Percentiles rank a stretch among this genome's conserved stretches.
phyloP scores from a whole-genome alignment of 2,329 filamentous ascomycete species.

The Aureobasidium zeae region DNA sequence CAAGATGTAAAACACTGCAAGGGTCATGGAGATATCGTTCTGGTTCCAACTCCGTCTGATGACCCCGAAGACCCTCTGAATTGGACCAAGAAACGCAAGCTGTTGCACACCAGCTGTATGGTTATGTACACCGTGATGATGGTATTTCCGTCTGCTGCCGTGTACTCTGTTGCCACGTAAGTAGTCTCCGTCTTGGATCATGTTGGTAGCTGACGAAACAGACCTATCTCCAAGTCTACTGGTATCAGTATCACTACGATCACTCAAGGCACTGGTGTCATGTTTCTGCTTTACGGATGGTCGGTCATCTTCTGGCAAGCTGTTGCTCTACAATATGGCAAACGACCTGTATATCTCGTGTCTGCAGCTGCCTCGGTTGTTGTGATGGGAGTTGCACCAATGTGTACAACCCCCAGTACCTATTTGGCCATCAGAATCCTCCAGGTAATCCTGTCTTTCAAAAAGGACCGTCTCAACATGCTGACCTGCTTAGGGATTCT shows the following conservation, averaged over 20 bases:
- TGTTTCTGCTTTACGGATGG: conserved; percentile 38
- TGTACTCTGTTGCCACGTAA: conserved; percentile 28
- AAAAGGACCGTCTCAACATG: neutral
- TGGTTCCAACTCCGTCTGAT: conserved; percentile 35
- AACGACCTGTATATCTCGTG: conserved; percentile 23
- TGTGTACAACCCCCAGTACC: conserved; percentile 17
- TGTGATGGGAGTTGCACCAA: conserved; percentile 20
- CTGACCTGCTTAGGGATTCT: conserved; percentile 18
- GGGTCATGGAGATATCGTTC: conserved; percentile 31
- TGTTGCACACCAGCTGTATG: conserved; percentile 18
- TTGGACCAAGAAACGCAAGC: conserved; percentile 20
- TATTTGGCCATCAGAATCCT: conserved; percentile 25
- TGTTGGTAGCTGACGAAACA: neutral
- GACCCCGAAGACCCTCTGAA: conserved; percentile 22
- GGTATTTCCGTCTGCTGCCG: conserved; percentile 27
- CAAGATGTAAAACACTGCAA: conserved; percentile 30
- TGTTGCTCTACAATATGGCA: conserved; percentile 37
- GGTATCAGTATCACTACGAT: conserved; percentile 20
- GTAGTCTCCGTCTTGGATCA: neutral
- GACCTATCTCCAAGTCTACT: conserved; percentile 23
- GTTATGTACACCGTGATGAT: conserved; percentile 27
- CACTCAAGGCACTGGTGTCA: conserved; percentile 25
- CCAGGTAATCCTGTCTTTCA: neutral
- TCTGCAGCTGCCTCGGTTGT: conserved; percentile 18
- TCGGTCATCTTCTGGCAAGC: conserved; percentile 40